Percentiles rank a stretch among this genome's conserved stretches.
phyloP scores from a whole-genome alignment of 805 yeast species.

The Starmerella gropengiesseri region DNA sequence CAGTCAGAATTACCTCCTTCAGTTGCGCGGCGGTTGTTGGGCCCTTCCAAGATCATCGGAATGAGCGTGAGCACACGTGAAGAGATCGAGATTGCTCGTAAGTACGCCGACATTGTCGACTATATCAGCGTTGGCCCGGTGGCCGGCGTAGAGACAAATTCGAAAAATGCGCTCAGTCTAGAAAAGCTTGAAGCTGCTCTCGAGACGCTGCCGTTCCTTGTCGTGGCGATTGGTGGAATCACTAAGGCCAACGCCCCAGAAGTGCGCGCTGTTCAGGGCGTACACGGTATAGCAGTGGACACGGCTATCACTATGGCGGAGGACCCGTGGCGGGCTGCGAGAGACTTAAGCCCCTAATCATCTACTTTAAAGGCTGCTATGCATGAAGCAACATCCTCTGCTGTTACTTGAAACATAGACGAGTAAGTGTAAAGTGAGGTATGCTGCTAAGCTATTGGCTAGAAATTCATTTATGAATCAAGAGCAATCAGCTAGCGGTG shows the following conservation, averaged over 20 bases:
- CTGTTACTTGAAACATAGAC: too few relatives aligned
- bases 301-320: constrained; percentile 64
- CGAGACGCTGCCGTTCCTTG: constrained; percentile 58
- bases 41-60: constrained; percentile 68
- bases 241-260: constrained; percentile 27
- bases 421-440: too few relatives aligned
- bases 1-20: constrained; percentile 70
- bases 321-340: constrained; percentile 18
- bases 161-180: constrained; percentile 54
- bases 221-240: constrained; percentile 45
- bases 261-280: constrained; percentile 30
- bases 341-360: too few relatives aligned
- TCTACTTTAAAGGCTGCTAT: too few relatives aligned
- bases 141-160: constrained; percentile 58
- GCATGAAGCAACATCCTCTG: too few relatives aligned
- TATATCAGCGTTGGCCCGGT: constrained; percentile 75
- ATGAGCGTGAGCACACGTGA: constrained; percentile 53
- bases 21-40: constrained; percentile 51
- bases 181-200: constrained; percentile 61
- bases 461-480: too few relatives aligned
- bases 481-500: too few relatives aligned
- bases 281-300: constrained; percentile 84
- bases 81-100: constrained; percentile 37
- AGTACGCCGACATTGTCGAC: constrained; percentile 32
- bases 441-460: too few relatives aligned